Percentiles rank a stretch among this genome's conserved stretches.
Evolutionary conservation across 371 early-diverging fungal species (phyloP).

Genomic region (Umbelopsis sp.): DNA sequence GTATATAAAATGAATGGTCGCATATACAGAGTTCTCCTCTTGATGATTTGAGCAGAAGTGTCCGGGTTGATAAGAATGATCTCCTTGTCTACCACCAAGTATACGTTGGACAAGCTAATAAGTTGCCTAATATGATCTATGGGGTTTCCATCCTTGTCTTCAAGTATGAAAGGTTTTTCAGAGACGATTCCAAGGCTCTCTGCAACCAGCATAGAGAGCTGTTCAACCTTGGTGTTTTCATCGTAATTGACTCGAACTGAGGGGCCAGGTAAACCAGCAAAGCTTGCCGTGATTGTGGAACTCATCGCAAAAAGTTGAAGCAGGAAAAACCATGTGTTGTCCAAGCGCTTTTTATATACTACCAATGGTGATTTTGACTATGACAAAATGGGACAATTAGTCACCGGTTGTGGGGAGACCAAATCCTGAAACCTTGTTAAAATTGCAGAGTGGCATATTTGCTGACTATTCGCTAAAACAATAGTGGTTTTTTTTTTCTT

Average conservation of each 20-base stretch:
- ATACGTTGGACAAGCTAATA: background rate
- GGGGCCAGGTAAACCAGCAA: slow-evolving; percentile 10
- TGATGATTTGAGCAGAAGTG: slow-evolving; percentile 16
- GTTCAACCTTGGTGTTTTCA: background rate
- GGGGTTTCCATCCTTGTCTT: slow-evolving; percentile 8
- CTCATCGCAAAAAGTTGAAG: background rate
- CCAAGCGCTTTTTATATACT: background rate
- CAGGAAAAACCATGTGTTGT: no score
- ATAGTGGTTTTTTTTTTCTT: no score
- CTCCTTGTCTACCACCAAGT: slow-evolving; percentile 9
- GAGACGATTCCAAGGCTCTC: background rate
- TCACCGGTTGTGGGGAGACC: no score
- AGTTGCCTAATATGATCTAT: slow-evolving; percentile 7
- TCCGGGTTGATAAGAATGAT: background rate
- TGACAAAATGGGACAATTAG: background rate
- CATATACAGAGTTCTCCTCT: slow-evolving; percentile 19
- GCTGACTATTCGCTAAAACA: no score
- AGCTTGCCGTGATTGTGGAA: background rate
- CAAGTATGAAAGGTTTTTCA: background rate
- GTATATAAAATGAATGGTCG: slow-evolving; percentile 22
- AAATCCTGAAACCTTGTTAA: no score
- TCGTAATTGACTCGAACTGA: background rate
- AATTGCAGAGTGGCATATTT: no score
- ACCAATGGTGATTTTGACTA: background rate
- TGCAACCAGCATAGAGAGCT: background rate